Percentiles rank a stretch among this genome's conserved stretches.
Evolutionary conservation across 2,329 filamentous ascomycete species (phyloP).

Genomic region (Cladorrhinum sp.): DNA sequence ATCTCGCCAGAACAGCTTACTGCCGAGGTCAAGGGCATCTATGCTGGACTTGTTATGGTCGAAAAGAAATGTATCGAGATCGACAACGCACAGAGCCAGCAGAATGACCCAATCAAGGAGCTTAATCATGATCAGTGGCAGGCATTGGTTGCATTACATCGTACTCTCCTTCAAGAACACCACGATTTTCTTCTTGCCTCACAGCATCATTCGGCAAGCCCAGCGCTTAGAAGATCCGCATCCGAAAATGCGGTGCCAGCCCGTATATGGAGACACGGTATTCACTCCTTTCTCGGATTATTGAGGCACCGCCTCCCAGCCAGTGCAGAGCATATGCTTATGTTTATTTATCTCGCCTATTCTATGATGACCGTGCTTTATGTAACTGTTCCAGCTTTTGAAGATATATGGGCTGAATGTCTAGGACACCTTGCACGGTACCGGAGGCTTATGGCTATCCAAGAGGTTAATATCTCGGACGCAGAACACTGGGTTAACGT

Average conservation of each 20-base stretch:
- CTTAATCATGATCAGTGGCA: slow-evolving; percentile 74
- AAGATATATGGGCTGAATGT: slow-evolving; percentile 91
- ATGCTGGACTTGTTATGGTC: slow-evolving; percentile 78
- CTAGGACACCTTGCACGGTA: slow-evolving; percentile 79
- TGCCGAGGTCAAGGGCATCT: slow-evolving; percentile 79
- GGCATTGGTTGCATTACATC: slow-evolving; percentile 75
- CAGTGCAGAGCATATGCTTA: slow-evolving; percentile 83
- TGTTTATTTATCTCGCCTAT: slow-evolving; percentile 86
- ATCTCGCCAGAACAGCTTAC: slow-evolving; percentile 78
- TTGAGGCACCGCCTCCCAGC: slow-evolving; percentile 70
- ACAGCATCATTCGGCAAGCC: slow-evolving; percentile 77
- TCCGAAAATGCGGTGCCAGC: slow-evolving; percentile 88
- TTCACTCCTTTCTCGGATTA: slow-evolving; percentile 79
- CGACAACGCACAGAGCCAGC: slow-evolving; percentile 62
- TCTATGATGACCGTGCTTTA: slow-evolving; percentile 84
- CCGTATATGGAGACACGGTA: slow-evolving; percentile 90
- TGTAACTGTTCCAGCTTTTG: slow-evolving; percentile 78
- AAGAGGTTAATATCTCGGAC: slow-evolving; percentile 73
- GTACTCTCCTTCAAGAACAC: slow-evolving; percentile 76
- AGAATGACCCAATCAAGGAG: slow-evolving; percentile 41
- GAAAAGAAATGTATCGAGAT: slow-evolving; percentile 86
- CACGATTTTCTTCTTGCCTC: slow-evolving; percentile 84
- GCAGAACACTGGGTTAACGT: slow-evolving; percentile 79
- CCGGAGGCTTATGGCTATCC: slow-evolving; percentile 87
- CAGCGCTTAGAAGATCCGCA: slow-evolving; percentile 64